These are phyloP conservation scores for Trichosanthes cucumerina DNA, from an alignment of 306 rosid genomes.

Conservation along the genomic window DNA sequence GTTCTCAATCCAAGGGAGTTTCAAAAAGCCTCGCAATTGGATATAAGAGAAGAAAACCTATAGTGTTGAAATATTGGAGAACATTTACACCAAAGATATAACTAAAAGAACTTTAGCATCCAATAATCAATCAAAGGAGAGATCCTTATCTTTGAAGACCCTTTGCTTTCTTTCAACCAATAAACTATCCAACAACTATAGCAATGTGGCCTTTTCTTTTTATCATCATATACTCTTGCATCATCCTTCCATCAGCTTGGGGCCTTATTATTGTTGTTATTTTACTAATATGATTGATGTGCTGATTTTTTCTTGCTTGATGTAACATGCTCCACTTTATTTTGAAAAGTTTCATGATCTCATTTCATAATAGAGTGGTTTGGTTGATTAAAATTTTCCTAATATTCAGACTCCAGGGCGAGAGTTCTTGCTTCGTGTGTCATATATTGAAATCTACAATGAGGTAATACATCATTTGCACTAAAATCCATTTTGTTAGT, in stretches of 20 bases:
- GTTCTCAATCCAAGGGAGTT: not conserved
- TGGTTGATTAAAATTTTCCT: not conserved
- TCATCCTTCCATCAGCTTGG: not conserved
- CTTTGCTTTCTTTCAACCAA: not conserved
- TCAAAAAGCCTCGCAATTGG: not conserved
- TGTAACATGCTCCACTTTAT: not conserved
- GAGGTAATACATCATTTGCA: conserved; percentile 45
- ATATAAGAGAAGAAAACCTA: not conserved
- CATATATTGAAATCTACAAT: conserved; percentile 93
- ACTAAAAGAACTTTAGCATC: not conserved
- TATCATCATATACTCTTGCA: not conserved
- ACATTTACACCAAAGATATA: not conserved
- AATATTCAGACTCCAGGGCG: conserved; percentile 90
- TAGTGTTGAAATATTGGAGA: not conserved
- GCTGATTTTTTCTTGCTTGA: not conserved
- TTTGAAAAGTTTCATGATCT: not conserved
- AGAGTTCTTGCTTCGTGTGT: conserved; percentile 91
- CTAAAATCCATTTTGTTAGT: not conserved
- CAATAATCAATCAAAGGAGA: not conserved
- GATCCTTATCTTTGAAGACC: not conserved
- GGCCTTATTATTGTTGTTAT: not conserved
- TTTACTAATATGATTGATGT: not conserved
- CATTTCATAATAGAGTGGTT: not conserved
- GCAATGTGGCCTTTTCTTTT: not conserved
- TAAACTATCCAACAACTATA: not conserved